phyloP scores from a whole-genome alignment of 331 rosid species.

The Phaseolus coccineus region DNA sequence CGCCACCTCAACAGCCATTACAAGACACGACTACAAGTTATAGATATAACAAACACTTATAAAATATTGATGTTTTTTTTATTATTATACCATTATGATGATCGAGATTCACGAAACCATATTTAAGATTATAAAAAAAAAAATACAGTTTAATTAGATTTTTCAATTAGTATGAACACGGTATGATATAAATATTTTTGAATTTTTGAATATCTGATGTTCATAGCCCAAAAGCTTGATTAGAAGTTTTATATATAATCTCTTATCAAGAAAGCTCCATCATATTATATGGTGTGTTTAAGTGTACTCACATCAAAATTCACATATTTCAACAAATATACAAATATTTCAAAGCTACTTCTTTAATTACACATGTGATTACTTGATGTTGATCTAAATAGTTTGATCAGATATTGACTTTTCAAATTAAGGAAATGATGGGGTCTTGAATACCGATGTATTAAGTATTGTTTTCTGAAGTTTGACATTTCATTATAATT shows the following conservation, averaged over 20 bases:
- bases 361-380: neutral
- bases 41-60: too few species aligned
- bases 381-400: constrained; percentile 14
- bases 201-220: too few species aligned
- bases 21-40: too few species aligned
- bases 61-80: too few species aligned
- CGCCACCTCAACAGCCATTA: neutral
- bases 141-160: too few species aligned
- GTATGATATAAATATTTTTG: too few species aligned
- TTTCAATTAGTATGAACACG: too few species aligned
- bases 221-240: neutral
- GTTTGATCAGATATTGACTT: constrained; percentile 32
- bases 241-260: neutral
- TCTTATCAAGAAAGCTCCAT: neutral
- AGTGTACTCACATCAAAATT: neutral
- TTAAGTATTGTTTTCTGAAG: constrained; percentile 13
- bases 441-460: constrained; percentile 1
- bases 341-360: neutral
- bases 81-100: too few species aligned
- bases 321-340: neutral
- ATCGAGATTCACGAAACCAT: too few species aligned
- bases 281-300: constrained; percentile 9
- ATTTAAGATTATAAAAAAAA: too few species aligned
- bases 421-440: neutral
- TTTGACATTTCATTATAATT: constrained; percentile 1